Conservation (phyloP, 257 asterid species). For the Ilex aquifolium region DNA sequence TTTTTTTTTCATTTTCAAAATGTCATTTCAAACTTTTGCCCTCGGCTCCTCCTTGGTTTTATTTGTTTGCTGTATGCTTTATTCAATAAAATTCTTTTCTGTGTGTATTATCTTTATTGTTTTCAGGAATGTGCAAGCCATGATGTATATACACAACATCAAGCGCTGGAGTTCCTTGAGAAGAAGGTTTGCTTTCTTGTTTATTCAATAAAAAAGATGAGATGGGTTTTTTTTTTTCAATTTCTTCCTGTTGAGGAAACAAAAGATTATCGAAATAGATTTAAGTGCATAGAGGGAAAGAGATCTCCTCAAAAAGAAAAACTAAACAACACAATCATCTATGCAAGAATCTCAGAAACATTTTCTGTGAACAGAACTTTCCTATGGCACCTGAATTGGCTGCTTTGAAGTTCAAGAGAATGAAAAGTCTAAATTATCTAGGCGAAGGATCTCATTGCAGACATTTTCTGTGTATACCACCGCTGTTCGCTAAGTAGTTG, state of each 20-base stretch:
- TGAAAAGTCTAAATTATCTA: too few relatives aligned
- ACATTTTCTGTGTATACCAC: background rate
- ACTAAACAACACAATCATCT: too few relatives aligned
- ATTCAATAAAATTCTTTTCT: background rate
- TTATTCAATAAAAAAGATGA: conserved; percentile 4
- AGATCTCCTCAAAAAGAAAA: background rate
- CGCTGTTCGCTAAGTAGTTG: background rate
- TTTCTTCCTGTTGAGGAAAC: background rate
- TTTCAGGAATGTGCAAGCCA: conserved; percentile 78
- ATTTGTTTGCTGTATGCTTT: background rate
- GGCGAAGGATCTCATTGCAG: background rate
- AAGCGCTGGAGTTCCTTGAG: conserved; percentile 81
- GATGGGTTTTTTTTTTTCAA: background rate
- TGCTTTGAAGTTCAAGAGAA: too few relatives aligned
- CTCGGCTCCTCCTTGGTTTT: background rate
- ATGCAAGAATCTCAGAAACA: too few relatives aligned
- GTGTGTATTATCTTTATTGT: conserved; percentile 6
- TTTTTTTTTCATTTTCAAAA: background rate
- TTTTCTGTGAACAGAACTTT: too few relatives aligned
- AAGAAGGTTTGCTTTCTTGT: conserved; percentile 39
- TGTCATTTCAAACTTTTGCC: too few relatives aligned
- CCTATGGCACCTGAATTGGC: too few relatives aligned
- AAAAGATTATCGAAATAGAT: too few relatives aligned
- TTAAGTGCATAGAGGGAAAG: background rate
- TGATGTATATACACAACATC: conserved; percentile 55